phyloP scores from a whole-genome alignment of 495 filamentous ascomycete genomes.

The Penicillium mononematosum region DNA sequence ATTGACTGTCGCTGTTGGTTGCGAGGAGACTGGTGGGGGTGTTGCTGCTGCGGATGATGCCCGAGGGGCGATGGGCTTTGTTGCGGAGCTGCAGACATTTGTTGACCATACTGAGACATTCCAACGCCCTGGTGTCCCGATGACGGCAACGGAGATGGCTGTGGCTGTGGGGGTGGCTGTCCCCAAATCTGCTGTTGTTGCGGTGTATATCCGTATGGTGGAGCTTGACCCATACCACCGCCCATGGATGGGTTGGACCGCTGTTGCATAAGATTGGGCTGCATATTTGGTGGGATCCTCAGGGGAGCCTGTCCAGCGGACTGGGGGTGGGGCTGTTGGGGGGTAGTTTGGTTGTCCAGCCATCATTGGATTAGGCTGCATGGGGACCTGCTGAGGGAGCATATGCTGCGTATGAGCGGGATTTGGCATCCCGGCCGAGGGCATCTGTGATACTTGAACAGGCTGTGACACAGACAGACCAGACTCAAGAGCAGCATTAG shows the following conservation, averaged over 20 bases:
- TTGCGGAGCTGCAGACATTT: conserved; percentile 38
- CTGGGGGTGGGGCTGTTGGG: conserved; percentile 40
- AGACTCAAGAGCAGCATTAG: conserved; percentile 52
- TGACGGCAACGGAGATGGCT: conserved; percentile 47
- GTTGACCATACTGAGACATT: conserved; percentile 47
- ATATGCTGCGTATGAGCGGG: conserved; percentile 40
- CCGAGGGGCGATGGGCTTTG: conserved; percentile 45
- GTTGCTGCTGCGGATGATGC: conserved; percentile 39
- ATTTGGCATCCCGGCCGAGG: conserved; percentile 39
- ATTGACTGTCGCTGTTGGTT: conserved; percentile 42
- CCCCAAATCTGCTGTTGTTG: conserved; percentile 52
- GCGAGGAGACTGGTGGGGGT: conserved; percentile 51
- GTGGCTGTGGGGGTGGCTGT: conserved; percentile 54
- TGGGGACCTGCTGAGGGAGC: conserved; percentile 36
- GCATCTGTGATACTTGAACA: conserved; percentile 43
- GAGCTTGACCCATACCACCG: conserved; percentile 38
- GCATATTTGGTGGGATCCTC: conserved; percentile 42
- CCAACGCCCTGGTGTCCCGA: conserved; percentile 40
- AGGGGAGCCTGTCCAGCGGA: conserved; percentile 46
- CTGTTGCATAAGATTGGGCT: conserved; percentile 49
- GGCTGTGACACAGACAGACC: conserved; percentile 48
- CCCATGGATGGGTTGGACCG: conserved; percentile 42
- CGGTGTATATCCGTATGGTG: conserved; percentile 48
- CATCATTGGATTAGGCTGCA: conserved; percentile 35
- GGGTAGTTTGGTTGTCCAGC: conserved; percentile 35